Evolutionary conservation across 352 stramenopile species (phyloP).

Genomic region (Aphanomyces cochlioides): DNA sequence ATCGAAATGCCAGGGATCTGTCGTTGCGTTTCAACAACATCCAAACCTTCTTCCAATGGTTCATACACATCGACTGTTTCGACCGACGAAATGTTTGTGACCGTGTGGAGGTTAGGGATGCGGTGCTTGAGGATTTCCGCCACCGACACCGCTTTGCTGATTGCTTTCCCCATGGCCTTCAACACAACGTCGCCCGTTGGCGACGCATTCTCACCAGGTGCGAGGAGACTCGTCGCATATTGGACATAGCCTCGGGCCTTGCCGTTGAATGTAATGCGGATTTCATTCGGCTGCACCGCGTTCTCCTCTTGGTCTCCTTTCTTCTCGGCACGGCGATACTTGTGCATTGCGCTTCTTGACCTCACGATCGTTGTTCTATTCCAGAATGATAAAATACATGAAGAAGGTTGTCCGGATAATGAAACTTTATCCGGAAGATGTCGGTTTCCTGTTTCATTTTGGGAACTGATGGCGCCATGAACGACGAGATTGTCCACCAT

Average conservation of each 20-base stretch:
- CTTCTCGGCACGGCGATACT: constrained; percentile 79
- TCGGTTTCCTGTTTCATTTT: constrained; percentile 3
- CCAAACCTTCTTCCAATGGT: constrained; percentile 77
- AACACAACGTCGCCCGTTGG: constrained; percentile 43
- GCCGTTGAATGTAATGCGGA: constrained; percentile 79
- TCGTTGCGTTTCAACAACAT: constrained; percentile 67
- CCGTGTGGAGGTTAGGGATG: constrained; percentile 62
- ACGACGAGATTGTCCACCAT: constrained; percentile 1
- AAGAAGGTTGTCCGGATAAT: neutral
- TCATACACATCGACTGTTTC: constrained; percentile 81
- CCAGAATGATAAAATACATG: neutral
- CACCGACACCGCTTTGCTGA: constrained; percentile 81
- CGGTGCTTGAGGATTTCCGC: constrained; percentile 81
- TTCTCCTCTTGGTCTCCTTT: constrained; percentile 42
- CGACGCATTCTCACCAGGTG: neutral
- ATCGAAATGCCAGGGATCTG: constrained; percentile 76
- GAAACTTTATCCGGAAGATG: constrained; percentile 4
- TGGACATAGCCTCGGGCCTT: constrained; percentile 80
- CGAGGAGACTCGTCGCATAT: constrained; percentile 37
- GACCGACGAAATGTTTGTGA: constrained; percentile 75
- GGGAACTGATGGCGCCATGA: neutral
- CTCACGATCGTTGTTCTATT: constrained; percentile 9
- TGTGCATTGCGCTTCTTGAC: constrained; percentile 52
- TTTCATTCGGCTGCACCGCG: constrained; percentile 58
- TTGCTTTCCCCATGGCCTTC: constrained; percentile 80